phyloP scores from a whole-genome alignment of 768 basidiomycete genomes.

The Leccinum olivaceopallidum region DNA sequence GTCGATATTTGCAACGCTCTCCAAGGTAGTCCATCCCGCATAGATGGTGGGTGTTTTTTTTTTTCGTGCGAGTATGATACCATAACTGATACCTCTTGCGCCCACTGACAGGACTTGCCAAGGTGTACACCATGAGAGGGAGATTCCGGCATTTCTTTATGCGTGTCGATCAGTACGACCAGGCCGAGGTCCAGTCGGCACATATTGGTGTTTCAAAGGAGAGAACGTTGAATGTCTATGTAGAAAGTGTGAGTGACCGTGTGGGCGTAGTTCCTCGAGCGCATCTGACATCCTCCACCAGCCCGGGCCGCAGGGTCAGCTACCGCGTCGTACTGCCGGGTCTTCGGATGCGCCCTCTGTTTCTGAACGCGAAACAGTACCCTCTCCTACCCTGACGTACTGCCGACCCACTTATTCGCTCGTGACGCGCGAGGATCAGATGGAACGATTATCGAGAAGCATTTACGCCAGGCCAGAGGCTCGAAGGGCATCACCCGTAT shows the following conservation, averaged over 20 bases:
- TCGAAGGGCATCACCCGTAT: conserved; percentile 15
- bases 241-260: conserved; percentile 55
- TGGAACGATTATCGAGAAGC: conserved; percentile 30
- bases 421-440: conserved; percentile 29
- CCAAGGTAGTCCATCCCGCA: conserved; percentile 61
- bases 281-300: conserved; percentile 15
- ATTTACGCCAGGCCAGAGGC: conserved; percentile 13
- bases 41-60: conserved; percentile 54
- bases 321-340: conserved; percentile 24
- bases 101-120: conserved; percentile 68
- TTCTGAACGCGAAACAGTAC: conserved; percentile 21
- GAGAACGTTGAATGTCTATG: conserved; percentile 54
- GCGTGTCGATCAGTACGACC: conserved; percentile 53
- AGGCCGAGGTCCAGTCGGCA: conserved; percentile 50
- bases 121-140: conserved; percentile 64
- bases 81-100: conserved; percentile 1
- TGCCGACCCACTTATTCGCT: conserved; percentile 11
- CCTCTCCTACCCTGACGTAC: conserved; percentile 3
- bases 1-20: conserved; percentile 57
- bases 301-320: conserved; percentile 28
- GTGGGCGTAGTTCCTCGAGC: not conserved
- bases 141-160: conserved; percentile 70
- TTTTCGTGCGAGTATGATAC: not conserved
- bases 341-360: conserved; percentile 16
- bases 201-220: conserved; percentile 56